Evolutionary conservation across 2,329 filamentous ascomycete species (phyloP), one percentile per base, ranked within the genome.

Genomic region (Penicillium sp.): DNA sequence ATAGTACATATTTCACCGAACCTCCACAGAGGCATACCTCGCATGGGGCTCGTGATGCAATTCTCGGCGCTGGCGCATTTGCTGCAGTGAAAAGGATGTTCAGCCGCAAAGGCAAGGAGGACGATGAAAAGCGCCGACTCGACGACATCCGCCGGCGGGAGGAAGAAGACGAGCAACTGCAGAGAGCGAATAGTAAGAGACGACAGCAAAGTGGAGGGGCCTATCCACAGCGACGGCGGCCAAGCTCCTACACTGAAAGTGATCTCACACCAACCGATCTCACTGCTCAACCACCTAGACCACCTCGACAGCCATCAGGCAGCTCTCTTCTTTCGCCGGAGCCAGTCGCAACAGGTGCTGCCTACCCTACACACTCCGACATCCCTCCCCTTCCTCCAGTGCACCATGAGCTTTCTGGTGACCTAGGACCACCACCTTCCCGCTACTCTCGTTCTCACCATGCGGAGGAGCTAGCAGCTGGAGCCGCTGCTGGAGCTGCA

Each of bases 11-110:
- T 44, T 57, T 62, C 28, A 69, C 70, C 1, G 64, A 68, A 10
- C 73, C 74, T 2, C 72, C 73, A 6, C 69, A 75, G 46, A 68
- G 71, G 43, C 63, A 60, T 58, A 44, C 70, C 44, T 67, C 71
- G 10, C 76, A 78, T 51, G 74, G 75, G 0, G 67, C 75, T n/a
- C 77, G 75, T 18, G 80, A 84, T 40, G 82, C 79, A 7, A 74
- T 82, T 1, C 67, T 87, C 22, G 85, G 85, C 1, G 72, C 85
- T 27, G 86, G 85, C 7, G 86, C 84, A 72, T 70, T 89, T 39
- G 79, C 80, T 6, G 69, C 71, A 4, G 43, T 75, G 26, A 68
- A 69, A 35, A 84, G 79, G 69, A 79, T 80, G 63, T 76, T 86
- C 64, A 80, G 77, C 55, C 75, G 82, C 65, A 69, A 81, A 54